phyloP scores from a whole-genome alignment of 495 filamentous ascomycete genomes.

The Penicillium dipodomyicola region DNA sequence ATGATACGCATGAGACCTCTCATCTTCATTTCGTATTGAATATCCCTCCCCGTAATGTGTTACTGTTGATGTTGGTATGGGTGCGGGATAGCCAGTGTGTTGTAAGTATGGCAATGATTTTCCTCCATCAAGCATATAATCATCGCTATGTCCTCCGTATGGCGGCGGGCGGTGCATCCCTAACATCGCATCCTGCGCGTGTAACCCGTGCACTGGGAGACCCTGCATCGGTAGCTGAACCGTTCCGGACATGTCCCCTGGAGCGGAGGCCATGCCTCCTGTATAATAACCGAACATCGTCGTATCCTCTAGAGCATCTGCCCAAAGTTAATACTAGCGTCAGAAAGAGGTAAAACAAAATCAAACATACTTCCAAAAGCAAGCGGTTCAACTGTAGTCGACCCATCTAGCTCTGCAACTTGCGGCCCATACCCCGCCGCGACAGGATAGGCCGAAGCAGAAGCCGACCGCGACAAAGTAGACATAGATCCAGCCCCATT shows the following conservation, averaged over 20 bases:
- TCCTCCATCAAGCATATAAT: constrained; percentile 1
- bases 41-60: constrained; percentile 1
- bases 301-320: constrained; percentile 16
- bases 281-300: constrained; percentile 11
- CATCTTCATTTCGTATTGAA: constrained; percentile 6
- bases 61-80: not conserved
- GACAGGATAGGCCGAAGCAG: constrained; percentile 11
- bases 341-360: not conserved
- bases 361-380: constrained; percentile 1
- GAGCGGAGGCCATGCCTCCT: constrained; percentile 14
- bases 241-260: constrained; percentile 13
- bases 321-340: not conserved
- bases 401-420: constrained; percentile 13
- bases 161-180: not conserved
- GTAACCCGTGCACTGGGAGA: constrained; percentile 4
- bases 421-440: constrained; percentile 14
- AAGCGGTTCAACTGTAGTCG: not conserved
- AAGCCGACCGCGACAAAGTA: not conserved
- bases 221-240: constrained; percentile 8
- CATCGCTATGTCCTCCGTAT: not conserved
- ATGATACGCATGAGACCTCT: constrained; percentile 8
- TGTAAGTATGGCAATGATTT: not conserved
- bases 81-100: not conserved
- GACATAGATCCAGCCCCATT: constrained; percentile 7
- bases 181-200: not conserved